Conservation (phyloP, 1,284 basidiomycete genomes). For the Ganoderma meredithae region DNA sequence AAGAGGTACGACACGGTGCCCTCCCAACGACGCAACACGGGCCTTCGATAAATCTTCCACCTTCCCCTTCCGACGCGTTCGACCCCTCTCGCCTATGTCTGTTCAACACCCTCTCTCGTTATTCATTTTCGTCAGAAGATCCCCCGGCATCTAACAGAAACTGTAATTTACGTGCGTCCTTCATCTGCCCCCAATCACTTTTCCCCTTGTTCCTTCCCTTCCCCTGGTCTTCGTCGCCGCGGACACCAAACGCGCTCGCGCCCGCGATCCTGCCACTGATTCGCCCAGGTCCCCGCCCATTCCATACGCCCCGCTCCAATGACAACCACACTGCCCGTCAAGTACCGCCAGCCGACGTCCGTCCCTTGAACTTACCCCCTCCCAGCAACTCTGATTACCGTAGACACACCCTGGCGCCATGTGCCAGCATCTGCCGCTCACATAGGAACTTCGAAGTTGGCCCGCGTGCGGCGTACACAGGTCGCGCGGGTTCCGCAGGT, state of each 20-base stretch:
- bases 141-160: slow-evolving; percentile 11
- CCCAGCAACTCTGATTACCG: background rate
- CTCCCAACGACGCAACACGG: slow-evolving; percentile 6
- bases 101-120: background rate
- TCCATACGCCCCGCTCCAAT: background rate
- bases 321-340: slow-evolving; percentile 3
- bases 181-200: background rate
- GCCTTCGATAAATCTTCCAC: slow-evolving; percentile 8
- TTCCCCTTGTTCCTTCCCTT: background rate
- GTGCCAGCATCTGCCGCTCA: background rate
- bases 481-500: background rate
- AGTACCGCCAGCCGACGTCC: background rate
- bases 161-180: background rate
- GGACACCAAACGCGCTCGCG: background rate
- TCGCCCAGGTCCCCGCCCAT: background rate
- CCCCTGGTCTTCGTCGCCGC: background rate
- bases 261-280: background rate
- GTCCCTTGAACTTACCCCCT: background rate
- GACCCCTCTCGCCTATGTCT: background rate
- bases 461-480: background rate
- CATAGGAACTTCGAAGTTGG: slow-evolving; percentile 1
- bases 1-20: background rate
- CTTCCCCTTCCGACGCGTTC: background rate
- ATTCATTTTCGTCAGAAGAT: slow-evolving; percentile 7
- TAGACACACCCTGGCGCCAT: background rate